These are phyloP conservation scores for Aspergillus proliferans DNA, from an alignment of 2,329 filamentous ascomycete genomes.

Conservation along the genomic window DNA sequence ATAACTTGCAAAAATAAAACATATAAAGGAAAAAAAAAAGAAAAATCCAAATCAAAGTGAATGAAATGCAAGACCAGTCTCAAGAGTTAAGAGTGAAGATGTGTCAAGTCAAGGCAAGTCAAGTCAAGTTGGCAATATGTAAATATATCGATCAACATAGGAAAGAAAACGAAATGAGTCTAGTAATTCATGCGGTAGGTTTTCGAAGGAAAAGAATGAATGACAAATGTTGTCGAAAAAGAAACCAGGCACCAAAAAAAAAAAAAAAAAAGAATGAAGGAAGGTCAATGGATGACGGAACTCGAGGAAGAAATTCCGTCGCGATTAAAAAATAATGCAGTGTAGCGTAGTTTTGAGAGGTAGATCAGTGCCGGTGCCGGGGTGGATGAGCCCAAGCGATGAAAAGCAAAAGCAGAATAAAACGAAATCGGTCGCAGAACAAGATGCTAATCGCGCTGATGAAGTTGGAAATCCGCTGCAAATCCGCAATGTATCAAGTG, in stretches of 20 bases:
- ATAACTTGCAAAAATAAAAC: not conserved
- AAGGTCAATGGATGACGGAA: conserved; percentile 5
- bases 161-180: conserved; percentile 10
- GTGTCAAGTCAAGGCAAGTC: conserved; percentile 2
- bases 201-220: conserved; percentile 11
- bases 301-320: not conserved
- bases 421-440: not conserved
- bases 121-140: conserved; percentile 7
- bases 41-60: conserved; percentile 10
- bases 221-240: conserved; percentile 7
- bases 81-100: not conserved
- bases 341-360: conserved; percentile 3
- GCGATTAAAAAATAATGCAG: conserved; percentile 1
- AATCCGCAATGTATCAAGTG: conserved; percentile 6
- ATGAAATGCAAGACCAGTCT: conserved; percentile 9
- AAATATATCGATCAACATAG: conserved; percentile 12
- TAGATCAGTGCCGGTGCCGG: not conserved
- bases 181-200: conserved; percentile 11
- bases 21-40: conserved; percentile 2
- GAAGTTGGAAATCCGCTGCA: conserved; percentile 1
- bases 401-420: not conserved
- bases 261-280: conserved; percentile 6
- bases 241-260: conserved; percentile 4
- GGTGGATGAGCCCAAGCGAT: not conserved
- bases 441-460: conserved; percentile 10